phyloP scores from a whole-genome alignment of 495 filamentous ascomycete genomes.

The Usnea hakonensis region DNA sequence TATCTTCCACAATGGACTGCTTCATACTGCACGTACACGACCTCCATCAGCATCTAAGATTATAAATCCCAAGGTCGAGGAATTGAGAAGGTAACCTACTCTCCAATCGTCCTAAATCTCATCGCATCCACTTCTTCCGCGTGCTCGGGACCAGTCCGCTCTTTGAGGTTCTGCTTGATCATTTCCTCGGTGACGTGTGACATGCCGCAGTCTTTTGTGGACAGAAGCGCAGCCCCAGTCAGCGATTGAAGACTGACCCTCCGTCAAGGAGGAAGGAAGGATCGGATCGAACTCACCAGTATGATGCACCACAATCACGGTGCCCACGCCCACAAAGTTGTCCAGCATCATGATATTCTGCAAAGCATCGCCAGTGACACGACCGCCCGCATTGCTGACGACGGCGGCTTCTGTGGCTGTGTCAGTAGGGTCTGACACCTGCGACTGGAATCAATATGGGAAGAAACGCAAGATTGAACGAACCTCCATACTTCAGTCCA shows the following conservation, averaged over 20 bases:
- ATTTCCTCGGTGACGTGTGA: constrained; percentile 15
- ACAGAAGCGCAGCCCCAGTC: neutral
- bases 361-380: neutral
- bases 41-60: neutral
- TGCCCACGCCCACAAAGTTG: neutral
- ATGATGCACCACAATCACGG: constrained; percentile 24
- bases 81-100: constrained; percentile 8
- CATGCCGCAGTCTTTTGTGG: constrained; percentile 20
- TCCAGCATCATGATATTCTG: neutral
- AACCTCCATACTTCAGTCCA: neutral
- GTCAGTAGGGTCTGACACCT: too few relatives aligned
- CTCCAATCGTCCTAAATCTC: constrained; percentile 1
- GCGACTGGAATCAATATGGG: neutral
- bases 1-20: constrained; percentile 10
- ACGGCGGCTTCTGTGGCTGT: neutral
- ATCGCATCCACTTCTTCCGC: constrained; percentile 4
- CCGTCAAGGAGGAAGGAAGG: too few relatives aligned
- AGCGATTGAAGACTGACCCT: neutral
- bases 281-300: constrained; percentile 8
- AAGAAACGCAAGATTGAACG: neutral
- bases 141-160: constrained; percentile 7
- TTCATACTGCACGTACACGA: constrained; percentile 5
- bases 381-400: constrained; percentile 10
- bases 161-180: constrained; percentile 13
- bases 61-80: neutral